Evolutionary conservation across 2,329 filamentous ascomycete species (phyloP).

Genomic region (Herpotrichia juniperi): DNA sequence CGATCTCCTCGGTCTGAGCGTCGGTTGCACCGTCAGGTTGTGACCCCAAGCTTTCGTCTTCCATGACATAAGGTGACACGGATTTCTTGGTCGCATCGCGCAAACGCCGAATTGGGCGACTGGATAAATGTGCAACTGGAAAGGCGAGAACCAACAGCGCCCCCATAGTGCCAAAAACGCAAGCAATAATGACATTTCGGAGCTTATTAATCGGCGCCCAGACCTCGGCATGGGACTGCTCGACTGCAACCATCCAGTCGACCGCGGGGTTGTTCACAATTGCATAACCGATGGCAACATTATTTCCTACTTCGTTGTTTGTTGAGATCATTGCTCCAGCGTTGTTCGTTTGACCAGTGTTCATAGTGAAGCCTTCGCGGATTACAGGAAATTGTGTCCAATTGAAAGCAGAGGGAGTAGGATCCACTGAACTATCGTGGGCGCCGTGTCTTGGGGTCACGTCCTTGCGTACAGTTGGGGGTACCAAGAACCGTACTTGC

Average conservation of each 20-base stretch:
- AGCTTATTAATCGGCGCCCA: constrained; percentile 76
- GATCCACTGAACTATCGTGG: constrained; percentile 27
- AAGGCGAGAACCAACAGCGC: constrained; percentile 74
- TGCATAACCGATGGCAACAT: constrained; percentile 82
- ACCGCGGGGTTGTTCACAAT: constrained; percentile 70
- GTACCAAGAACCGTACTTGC: constrained; percentile 38
- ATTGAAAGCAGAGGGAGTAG: constrained; percentile 54
- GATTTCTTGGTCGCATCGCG: constrained; percentile 77
- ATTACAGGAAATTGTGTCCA: constrained; percentile 69
- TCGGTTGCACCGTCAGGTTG: constrained; percentile 47
- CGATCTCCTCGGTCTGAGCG: constrained; percentile 55
- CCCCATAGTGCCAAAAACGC: constrained; percentile 82
- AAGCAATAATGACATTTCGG: constrained; percentile 80
- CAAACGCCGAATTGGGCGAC: constrained; percentile 77
- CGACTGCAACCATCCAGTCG: constrained; percentile 83
- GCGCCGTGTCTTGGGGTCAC: constrained; percentile 33
- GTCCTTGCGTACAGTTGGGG: constrained; percentile 34
- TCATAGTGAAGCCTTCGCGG: constrained; percentile 62
- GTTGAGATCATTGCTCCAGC: constrained; percentile 73
- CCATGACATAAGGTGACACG: constrained; percentile 68
- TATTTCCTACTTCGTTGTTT: constrained; percentile 71
- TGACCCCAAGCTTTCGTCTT: constrained; percentile 47
- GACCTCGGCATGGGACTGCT: constrained; percentile 76
- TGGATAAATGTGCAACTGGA: constrained; percentile 81
- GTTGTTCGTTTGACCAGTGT: constrained; percentile 62